Percentiles rank a stretch among this genome's conserved stretches.
These are phyloP conservation scores for Monascus ruber DNA, from an alignment of 2,329 filamentous ascomycete species.

Conservation along the genomic window DNA sequence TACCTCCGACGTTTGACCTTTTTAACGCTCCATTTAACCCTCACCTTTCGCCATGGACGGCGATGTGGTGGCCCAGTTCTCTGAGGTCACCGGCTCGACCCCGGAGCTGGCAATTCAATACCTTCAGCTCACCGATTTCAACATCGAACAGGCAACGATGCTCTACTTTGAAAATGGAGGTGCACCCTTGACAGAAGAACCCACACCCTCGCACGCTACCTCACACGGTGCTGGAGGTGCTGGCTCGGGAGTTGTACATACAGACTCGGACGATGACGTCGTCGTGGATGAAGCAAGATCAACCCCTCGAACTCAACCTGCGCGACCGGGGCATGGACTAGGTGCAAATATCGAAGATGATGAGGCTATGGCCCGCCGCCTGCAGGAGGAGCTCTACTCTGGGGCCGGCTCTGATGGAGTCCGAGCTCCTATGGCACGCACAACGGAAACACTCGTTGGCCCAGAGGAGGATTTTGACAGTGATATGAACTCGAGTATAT, in stretches of 20 bases:
- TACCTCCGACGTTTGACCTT: background rate
- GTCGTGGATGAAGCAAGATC: conserved; percentile 28
- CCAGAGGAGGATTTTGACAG: conserved; percentile 48
- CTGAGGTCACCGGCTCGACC: conserved; percentile 65
- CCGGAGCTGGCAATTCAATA: conserved; percentile 69
- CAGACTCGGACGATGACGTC: conserved; percentile 66
- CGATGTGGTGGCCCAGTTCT: conserved; percentile 62
- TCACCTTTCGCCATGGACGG: conserved; percentile 48
- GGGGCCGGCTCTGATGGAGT: conserved; percentile 51
- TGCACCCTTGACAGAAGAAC: conserved; percentile 40
- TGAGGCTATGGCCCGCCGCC: conserved; percentile 76
- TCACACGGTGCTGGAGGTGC: conserved; percentile 15
- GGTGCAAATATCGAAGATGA: conserved; percentile 66
- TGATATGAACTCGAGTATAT: conserved; percentile 49
- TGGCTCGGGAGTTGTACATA: conserved; percentile 50
- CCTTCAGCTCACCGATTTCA: conserved; percentile 70
- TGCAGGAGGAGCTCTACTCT: conserved; percentile 86
- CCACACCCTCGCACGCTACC: conserved; percentile 24
- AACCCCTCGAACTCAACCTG: conserved; percentile 23
- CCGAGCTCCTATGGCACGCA: conserved; percentile 80
- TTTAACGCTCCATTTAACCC: conserved; percentile 2
- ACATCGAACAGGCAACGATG: conserved; percentile 74
- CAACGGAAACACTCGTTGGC: conserved; percentile 81
- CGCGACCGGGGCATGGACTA: conserved; percentile 4
- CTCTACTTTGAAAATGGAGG: conserved; percentile 87